Percentiles rank a stretch among this genome's conserved stretches.
Conservation (phyloP, 2,329 filamentous ascomycete genomes). For the Stagonosporopsis tanaceti region DNA sequence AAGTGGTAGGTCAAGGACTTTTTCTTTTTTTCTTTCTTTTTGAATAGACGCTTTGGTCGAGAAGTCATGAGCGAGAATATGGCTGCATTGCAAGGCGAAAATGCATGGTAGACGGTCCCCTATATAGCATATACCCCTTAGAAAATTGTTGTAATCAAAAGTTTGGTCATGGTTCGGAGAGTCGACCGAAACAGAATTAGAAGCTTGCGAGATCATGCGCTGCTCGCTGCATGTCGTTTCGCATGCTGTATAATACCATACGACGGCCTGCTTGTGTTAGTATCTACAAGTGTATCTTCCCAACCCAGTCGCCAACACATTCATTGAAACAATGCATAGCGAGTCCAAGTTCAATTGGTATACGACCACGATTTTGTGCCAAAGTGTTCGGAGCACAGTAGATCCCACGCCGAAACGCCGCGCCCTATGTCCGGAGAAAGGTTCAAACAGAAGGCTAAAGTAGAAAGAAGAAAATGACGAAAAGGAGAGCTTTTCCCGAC, state of each 20-base stretch:
- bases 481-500: slow-evolving; percentile 1
- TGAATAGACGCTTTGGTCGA: background rate
- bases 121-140: slow-evolving; percentile 8
- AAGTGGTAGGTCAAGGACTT: too few species aligned
- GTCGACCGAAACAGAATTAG: too few species aligned
- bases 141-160: slow-evolving; percentile 11
- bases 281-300: background rate
- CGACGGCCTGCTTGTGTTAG: background rate
- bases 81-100: slow-evolving; percentile 1
- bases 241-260: background rate
- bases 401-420: slow-evolving; percentile 15
- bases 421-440: slow-evolving; percentile 11
- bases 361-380: background rate
- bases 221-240: background rate
- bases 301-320: background rate
- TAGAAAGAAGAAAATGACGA: background rate
- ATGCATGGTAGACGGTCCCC: background rate
- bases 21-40: too few species aligned
- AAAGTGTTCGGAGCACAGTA: slow-evolving; percentile 8
- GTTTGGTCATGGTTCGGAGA: background rate
- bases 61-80: background rate
- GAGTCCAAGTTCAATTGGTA: slow-evolving; percentile 7
- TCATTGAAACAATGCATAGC: background rate
- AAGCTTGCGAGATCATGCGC: background rate
- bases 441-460: background rate